Evolutionary conservation across 1,284 basidiomycete genomes (phyloP), one percentile per base, ranked within the genome.

Genomic region (Ganoderma meredithae): DNA sequence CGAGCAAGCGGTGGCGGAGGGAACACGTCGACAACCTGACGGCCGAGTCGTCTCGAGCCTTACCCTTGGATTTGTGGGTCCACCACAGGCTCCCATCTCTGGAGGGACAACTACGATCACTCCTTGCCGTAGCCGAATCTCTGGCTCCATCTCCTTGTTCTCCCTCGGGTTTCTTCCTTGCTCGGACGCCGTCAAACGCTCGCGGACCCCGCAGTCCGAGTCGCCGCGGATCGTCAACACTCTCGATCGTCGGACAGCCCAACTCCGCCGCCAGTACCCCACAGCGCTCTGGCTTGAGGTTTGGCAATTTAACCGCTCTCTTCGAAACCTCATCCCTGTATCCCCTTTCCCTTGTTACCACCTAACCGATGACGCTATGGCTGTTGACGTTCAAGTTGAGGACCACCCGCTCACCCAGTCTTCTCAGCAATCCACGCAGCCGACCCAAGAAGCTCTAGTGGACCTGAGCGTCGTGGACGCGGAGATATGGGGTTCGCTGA

Each of bases 401-500:
- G 52, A 53, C 1, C 52, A 53, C 25, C 25, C 12, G 3, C 27
- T 15, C 25, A 53, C 52, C 12, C 52, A 53, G 25, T 53, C 62
- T 12, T 55, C 62, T 9, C 62, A 63, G 8, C 33, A 55, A 19
- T 63, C 62, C 15, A 63, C 62, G 22, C 62, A 63, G 47, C 40
- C 62, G 1, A 63, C 62, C 7, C 49, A 63, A 52, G 61, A 62
- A 6, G 52, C 62, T 19, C 55, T 52, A 17, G 52, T 55, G 39
- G 62, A 63, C 36, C 49, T 6, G 39, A 55, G 33, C 52, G 12
- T 40, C 13, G 56, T 59, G n/a, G 40, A 22, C 39, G 56, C 12
- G 12, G 47, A 67, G 13, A 43, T 63, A 8, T 71, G 70, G 70
- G 70, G 70, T 0, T n/a, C 19, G 1, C 49, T 71, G 22, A 58